Evolutionary conservation across 345 rosid species (phyloP).

Genomic region (Euphorbia tirucalli): DNA sequence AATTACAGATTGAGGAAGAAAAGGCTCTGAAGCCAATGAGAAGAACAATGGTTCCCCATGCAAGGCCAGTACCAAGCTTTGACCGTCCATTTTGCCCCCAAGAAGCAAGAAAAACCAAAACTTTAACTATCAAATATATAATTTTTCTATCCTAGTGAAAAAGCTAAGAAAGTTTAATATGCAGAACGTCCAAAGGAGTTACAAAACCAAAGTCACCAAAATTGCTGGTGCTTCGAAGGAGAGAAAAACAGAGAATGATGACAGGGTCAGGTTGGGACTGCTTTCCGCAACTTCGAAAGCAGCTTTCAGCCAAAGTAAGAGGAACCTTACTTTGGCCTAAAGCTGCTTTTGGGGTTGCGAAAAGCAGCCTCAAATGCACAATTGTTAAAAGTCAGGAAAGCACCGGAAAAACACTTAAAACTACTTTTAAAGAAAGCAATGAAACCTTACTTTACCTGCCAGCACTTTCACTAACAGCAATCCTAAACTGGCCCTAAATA

Average conservation of each 20-base stretch:
- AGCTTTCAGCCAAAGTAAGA: constrained; percentile 42
- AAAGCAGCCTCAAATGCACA: too few species aligned
- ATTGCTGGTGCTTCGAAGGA: constrained; percentile 47
- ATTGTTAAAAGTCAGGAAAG: too few species aligned
- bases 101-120: constrained; percentile 41
- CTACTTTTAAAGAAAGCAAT: too few species aligned
- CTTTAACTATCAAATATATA: not conserved
- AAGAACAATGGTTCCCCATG: constrained; percentile 88
- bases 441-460: too few species aligned
- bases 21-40: constrained; percentile 83
- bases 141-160: too few species aligned
- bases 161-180: not conserved
- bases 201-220: constrained; percentile 67
- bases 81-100: constrained; percentile 82
- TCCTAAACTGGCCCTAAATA: too few species aligned
- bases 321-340: too few species aligned
- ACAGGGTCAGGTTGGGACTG: too few species aligned
- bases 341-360: too few species aligned
- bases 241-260: constrained; percentile 22
- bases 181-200: constrained; percentile 58
- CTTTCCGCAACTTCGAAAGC: constrained; percentile 16
- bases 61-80: constrained; percentile 86
- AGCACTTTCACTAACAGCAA: too few species aligned
- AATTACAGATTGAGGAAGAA: constrained; percentile 80
- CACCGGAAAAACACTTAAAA: too few species aligned